phyloP scores from a whole-genome alignment of 2,329 filamentous ascomycete species.

The Cercospora berteroae region DNA sequence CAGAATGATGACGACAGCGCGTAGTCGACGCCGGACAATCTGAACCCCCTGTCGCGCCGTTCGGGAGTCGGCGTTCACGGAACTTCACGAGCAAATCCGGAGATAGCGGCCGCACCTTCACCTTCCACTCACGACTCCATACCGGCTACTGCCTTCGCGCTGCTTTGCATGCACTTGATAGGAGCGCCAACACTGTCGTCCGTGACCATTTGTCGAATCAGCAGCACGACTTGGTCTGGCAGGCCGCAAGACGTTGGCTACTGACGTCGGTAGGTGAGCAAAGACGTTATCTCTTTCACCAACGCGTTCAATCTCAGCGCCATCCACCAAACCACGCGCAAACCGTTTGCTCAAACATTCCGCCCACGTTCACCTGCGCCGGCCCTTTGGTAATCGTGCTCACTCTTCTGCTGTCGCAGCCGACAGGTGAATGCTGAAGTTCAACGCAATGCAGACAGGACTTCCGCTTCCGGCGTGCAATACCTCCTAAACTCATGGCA shows the following conservation, averaged over 20 bases:
- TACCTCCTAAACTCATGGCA: background rate
- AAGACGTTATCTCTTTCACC: background rate
- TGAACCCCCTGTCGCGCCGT: background rate
- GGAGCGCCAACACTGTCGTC: background rate
- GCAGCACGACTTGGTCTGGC: background rate
- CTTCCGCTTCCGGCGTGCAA: background rate
- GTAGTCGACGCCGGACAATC: background rate
- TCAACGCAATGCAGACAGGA: background rate
- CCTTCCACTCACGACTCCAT: background rate
- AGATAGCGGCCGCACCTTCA: background rate
- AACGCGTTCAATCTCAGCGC: background rate
- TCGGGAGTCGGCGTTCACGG: background rate
- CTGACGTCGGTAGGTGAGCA: background rate
- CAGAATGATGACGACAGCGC: background rate
- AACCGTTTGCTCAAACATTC: background rate
- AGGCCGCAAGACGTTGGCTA: background rate
- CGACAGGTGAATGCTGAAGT: background rate
- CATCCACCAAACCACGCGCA: background rate
- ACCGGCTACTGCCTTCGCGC: background rate
- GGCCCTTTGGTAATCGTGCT: background rate
- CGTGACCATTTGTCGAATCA: background rate
- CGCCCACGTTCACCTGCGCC: background rate
- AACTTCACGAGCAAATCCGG: background rate
- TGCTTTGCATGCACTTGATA: background rate
- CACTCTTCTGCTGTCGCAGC: background rate